phyloP scores from a whole-genome alignment of 2,329 filamentous ascomycete species.

The Colletotrichum eremochloae region DNA sequence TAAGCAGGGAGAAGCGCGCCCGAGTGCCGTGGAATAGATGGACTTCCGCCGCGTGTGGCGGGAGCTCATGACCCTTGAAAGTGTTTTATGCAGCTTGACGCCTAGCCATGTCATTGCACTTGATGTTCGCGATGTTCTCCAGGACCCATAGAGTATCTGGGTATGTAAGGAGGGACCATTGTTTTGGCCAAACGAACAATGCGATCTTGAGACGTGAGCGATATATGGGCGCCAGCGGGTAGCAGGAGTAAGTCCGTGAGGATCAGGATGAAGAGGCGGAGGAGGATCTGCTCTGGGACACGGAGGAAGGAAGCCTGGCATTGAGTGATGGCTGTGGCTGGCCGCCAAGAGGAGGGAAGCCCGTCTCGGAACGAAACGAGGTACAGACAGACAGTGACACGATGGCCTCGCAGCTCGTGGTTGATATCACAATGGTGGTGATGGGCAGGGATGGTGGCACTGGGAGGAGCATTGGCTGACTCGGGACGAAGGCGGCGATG shows the following conservation, averaged over 20 bases:
- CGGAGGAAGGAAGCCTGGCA: background rate
- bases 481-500: constrained; percentile 13
- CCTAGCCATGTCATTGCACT: too few relatives aligned
- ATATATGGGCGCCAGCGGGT: background rate
- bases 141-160: too few relatives aligned
- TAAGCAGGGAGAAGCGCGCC: constrained; percentile 20
- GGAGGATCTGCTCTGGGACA: background rate
- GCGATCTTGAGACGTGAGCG: background rate
- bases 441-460: background rate
- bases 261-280: background rate
- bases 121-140: too few relatives aligned
- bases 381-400: background rate
- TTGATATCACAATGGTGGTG: background rate
- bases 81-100: too few relatives aligned
- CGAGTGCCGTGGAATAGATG: constrained; percentile 10
- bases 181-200: background rate
- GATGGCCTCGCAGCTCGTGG: background rate
- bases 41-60: background rate
- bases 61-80: too few relatives aligned
- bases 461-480: background rate
- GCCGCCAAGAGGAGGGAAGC: background rate
- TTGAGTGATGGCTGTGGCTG: background rate
- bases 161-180: too few relatives aligned
- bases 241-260: background rate
- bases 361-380: background rate